Evolutionary conservation across 2,329 filamentous ascomycete genomes (phyloP).

Genomic region (Ophiostoma novo-ulmi): DNA sequence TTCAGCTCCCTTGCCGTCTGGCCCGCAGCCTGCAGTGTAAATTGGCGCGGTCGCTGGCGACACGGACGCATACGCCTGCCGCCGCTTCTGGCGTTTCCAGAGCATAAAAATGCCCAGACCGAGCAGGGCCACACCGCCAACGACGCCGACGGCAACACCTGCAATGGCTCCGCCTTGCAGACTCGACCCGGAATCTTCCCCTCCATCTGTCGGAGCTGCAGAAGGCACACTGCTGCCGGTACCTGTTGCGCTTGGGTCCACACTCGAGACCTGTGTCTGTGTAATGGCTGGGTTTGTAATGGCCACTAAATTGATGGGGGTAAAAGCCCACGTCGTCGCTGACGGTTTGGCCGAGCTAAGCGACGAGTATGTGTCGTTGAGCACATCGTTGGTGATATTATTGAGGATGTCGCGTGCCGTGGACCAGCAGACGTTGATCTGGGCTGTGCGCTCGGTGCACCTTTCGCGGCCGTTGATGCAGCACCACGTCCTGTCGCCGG

Average conservation of each 20-base stretch:
- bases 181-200: background rate
- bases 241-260: background rate
- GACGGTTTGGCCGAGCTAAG: constrained; percentile 24
- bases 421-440: constrained; percentile 29
- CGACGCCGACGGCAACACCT: constrained; percentile 21
- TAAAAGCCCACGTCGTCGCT: constrained; percentile 25
- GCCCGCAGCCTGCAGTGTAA: too few species aligned
- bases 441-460: constrained; percentile 23
- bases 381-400: constrained; percentile 23
- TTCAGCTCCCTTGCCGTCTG: background rate
- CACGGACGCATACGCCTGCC: constrained; percentile 2
- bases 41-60: background rate
- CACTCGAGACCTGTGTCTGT: background rate
- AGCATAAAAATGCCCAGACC: constrained; percentile 19
- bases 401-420: constrained; percentile 24
- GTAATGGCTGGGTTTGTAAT: constrained; percentile 11
- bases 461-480: constrained; percentile 24
- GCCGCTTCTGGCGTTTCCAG: constrained; percentile 20
- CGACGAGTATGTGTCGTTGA: constrained; percentile 26
- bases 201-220: background rate
- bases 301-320: constrained; percentile 23
- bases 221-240: background rate
- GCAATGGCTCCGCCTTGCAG: constrained; percentile 21
- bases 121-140: constrained; percentile 21
- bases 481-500: constrained; percentile 24